These are phyloP conservation scores for Penicillium malachiteum DNA, from an alignment of 495 filamentous ascomycete genomes.

Conservation along the genomic window DNA sequence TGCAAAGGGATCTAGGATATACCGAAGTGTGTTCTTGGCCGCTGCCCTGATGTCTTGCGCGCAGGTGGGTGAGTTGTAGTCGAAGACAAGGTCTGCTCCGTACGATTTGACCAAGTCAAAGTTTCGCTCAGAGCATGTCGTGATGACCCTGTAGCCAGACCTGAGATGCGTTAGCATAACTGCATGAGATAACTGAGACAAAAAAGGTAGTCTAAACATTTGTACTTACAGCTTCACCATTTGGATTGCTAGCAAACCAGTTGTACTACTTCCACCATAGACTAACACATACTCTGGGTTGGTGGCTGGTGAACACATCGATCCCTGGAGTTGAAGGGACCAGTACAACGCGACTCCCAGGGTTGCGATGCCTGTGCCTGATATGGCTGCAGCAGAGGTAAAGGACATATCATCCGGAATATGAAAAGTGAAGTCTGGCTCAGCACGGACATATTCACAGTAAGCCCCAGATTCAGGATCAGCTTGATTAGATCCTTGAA, in stretches of 20 bases:
- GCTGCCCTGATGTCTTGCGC: slow-evolving; percentile 40
- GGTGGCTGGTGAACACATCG: slow-evolving; percentile 20
- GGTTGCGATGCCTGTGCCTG: slow-evolving; percentile 26
- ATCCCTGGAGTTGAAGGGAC: slow-evolving; percentile 29
- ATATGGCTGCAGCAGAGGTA: slow-evolving; percentile 11
- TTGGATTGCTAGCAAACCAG: slow-evolving; percentile 46
- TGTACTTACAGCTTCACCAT: slow-evolving; percentile 34
- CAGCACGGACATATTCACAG: slow-evolving; percentile 30
- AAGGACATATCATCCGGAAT: slow-evolving; percentile 14
- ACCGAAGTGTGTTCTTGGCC: slow-evolving; percentile 36
- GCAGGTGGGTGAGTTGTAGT: slow-evolving; percentile 49
- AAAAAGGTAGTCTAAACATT: not conserved
- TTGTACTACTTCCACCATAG: slow-evolving; percentile 46
- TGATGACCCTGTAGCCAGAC: slow-evolving; percentile 46
- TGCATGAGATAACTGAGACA: not conserved
- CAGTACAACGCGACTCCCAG: slow-evolving; percentile 28
- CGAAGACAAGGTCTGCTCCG: slow-evolving; percentile 54
- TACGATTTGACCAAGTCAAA: slow-evolving; percentile 50
- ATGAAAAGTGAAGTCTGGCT: slow-evolving; percentile 24
- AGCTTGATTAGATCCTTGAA: slow-evolving; percentile 33
- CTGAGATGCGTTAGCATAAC: slow-evolving; percentile 2
- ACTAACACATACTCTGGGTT: slow-evolving; percentile 35
- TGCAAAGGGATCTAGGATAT: slow-evolving; percentile 42
- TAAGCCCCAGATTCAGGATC: slow-evolving; percentile 34
- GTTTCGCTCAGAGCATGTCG: slow-evolving; percentile 57